Evolutionary conservation across 371 early-diverging fungal species (phyloP).

Genomic region (Mucor piriformis): DNA sequence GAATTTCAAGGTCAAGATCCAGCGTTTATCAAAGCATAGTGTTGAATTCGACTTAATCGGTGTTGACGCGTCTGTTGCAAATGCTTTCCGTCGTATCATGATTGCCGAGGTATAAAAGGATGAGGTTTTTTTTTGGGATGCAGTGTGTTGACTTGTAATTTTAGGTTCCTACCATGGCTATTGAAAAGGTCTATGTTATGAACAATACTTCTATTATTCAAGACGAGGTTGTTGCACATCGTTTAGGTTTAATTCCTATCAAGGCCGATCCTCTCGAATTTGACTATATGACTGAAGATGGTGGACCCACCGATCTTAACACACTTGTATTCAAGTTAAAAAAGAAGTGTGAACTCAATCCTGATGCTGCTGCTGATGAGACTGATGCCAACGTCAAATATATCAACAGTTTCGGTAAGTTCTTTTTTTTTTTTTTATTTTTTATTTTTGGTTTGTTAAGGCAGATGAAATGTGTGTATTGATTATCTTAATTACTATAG

Average conservation of each 20-base stretch:
- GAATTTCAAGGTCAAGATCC: conserved; percentile 72
- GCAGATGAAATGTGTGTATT: not conserved
- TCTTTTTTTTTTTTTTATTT: too few relatives aligned
- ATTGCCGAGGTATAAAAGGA: conserved; percentile 79
- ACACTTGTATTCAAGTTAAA: conserved; percentile 92
- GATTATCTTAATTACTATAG: conserved; percentile 37
- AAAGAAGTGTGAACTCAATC: conserved; percentile 73
- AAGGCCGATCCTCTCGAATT: conserved; percentile 83
- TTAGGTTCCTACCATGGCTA: conserved; percentile 96
- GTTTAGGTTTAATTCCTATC: conserved; percentile 97
- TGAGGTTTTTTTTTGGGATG: not conserved
- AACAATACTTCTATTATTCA: conserved; percentile 96
- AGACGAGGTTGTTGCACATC: conserved; percentile 98
- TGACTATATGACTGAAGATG: conserved; percentile 73
- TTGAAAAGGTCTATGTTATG: conserved; percentile 93
- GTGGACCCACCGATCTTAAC: conserved; percentile 86
- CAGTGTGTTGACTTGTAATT: not conserved
- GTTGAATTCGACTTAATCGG: conserved; percentile 97
- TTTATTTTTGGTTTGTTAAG: too few relatives aligned
- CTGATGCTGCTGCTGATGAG: conserved; percentile 63
- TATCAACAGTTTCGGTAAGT: conserved; percentile 63
- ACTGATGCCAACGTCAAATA: conserved; percentile 74
- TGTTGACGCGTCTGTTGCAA: conserved; percentile 93
- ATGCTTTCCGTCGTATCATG: conserved; percentile 95
- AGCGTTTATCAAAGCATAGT: conserved; percentile 64